Evolutionary conservation across 352 stramenopile genomes (phyloP).

Genomic region (Globisporangium abappressorium): DNA sequence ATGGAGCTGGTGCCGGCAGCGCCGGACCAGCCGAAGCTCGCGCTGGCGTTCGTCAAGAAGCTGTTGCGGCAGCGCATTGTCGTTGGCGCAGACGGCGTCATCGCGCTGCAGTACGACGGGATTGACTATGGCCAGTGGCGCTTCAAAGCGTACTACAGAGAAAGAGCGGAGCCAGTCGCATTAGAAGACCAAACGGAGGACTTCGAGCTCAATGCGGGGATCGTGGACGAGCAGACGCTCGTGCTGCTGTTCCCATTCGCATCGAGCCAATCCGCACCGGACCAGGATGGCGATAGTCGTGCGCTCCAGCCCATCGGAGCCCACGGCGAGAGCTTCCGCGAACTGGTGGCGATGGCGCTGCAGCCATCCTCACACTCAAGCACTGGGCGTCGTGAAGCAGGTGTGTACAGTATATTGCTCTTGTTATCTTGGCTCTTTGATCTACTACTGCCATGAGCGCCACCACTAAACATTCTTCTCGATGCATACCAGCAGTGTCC

Average conservation of each 20-base stretch:
- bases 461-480: too few relatives aligned
- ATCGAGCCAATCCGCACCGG: slow-evolving; percentile 2
- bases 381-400: slow-evolving; percentile 10
- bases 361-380: neutral
- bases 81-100: slow-evolving; percentile 18
- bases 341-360: slow-evolving; percentile 43
- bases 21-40: slow-evolving; percentile 36
- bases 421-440: too few relatives aligned
- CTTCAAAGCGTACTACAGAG: slow-evolving; percentile 47
- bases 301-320: slow-evolving; percentile 32
- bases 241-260: slow-evolving; percentile 53
- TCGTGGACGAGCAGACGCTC: slow-evolving; percentile 62
- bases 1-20: slow-evolving; percentile 39
- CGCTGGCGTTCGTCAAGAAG: slow-evolving; percentile 51
- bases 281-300: neutral
- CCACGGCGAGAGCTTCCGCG: slow-evolving; percentile 36
- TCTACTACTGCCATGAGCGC: too few relatives aligned
- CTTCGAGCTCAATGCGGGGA: slow-evolving; percentile 26
- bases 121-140: slow-evolving; percentile 61
- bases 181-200: neutral
- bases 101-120: slow-evolving; percentile 45
- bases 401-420: neutral
- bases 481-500: slow-evolving; percentile 2
- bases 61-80: slow-evolving; percentile 47
- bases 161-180: neutral